Conservation (phyloP, 164 flowering plant species). For the Kingdonia uniflora region DNA sequence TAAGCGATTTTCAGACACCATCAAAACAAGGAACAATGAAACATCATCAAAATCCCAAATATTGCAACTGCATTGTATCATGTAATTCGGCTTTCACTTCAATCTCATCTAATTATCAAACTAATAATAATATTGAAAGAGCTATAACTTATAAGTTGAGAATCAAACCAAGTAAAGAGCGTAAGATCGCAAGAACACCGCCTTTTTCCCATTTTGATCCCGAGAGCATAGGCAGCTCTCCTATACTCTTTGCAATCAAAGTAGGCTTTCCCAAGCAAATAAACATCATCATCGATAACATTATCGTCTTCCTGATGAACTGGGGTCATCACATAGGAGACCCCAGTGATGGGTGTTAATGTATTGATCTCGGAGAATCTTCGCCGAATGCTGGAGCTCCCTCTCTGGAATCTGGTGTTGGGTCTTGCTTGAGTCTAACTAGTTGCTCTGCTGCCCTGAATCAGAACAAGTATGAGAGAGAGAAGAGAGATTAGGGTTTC, state of each 20-base stretch:
- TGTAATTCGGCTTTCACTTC: too few species aligned
- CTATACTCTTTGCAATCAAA: constrained; percentile 83
- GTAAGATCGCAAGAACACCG: constrained; percentile 80
- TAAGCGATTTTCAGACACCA: too few species aligned
- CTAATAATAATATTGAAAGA: too few species aligned
- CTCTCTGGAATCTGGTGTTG: constrained; percentile 75
- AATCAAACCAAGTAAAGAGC: constrained; percentile 85
- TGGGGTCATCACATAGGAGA: constrained; percentile 57
- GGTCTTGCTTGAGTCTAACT: constrained; percentile 78
- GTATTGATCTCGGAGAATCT: constrained; percentile 35
- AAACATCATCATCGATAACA: constrained; percentile 45
- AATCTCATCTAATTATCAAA: too few species aligned
- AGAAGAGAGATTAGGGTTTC: too few species aligned
- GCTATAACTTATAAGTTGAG: too few species aligned
- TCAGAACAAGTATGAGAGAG: background rate
- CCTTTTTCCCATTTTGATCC: constrained; percentile 71
- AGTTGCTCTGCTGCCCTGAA: constrained; percentile 93
- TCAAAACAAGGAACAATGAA: too few species aligned
- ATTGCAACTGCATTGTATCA: too few species aligned
- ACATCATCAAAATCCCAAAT: too few species aligned
- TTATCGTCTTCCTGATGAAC: constrained; percentile 56
- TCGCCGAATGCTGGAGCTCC: constrained; percentile 76
- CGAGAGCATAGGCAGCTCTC: constrained; percentile 89
- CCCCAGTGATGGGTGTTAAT: constrained; percentile 55
- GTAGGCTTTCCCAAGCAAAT: constrained; percentile 75